Conservation (phyloP, 768 basidiomycete species). For the Calocybe indica region DNA sequence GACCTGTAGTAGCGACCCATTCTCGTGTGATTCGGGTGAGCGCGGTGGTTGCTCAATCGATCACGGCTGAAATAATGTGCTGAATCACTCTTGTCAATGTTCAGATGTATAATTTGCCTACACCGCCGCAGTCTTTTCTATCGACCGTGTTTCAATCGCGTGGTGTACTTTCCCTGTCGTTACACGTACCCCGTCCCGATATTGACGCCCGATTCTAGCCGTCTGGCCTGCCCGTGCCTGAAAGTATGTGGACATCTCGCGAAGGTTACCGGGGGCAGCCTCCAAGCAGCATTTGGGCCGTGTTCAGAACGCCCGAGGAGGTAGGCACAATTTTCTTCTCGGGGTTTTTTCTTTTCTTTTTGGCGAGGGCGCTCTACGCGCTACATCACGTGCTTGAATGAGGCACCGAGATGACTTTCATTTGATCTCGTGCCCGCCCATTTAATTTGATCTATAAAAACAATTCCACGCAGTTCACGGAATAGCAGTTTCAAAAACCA, state of each 20-base stretch:
- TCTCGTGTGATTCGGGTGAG: constrained; percentile 53
- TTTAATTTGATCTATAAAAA: too few relatives aligned
- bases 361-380: background rate
- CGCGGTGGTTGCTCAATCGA: constrained; percentile 12
- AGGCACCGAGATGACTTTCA: background rate
- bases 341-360: background rate
- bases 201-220: constrained; percentile 8
- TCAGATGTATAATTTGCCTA: constrained; percentile 36
- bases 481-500: constrained; percentile 13
- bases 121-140: constrained; percentile 27
- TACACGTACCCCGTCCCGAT: constrained; percentile 7
- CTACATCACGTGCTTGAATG: constrained; percentile 1
- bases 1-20: constrained; percentile 41
- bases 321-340: constrained; percentile 29
- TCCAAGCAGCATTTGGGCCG: constrained; percentile 35
- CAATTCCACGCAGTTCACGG: constrained; percentile 25
- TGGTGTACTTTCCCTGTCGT: constrained; percentile 20
- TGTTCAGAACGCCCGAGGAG: constrained; percentile 57
- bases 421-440: constrained; percentile 17
- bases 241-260: too few relatives aligned
- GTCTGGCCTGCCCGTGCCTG: too few relatives aligned
- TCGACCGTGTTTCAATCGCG: constrained; percentile 33
- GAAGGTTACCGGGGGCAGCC: too few relatives aligned
- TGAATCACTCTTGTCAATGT: constrained; percentile 5
- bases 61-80: constrained; percentile 4